Percentiles rank a stretch among this genome's conserved stretches.
Evolutionary conservation across 441 rosid species (phyloP).

Genomic region (Bruguiera hainesii): DNA sequence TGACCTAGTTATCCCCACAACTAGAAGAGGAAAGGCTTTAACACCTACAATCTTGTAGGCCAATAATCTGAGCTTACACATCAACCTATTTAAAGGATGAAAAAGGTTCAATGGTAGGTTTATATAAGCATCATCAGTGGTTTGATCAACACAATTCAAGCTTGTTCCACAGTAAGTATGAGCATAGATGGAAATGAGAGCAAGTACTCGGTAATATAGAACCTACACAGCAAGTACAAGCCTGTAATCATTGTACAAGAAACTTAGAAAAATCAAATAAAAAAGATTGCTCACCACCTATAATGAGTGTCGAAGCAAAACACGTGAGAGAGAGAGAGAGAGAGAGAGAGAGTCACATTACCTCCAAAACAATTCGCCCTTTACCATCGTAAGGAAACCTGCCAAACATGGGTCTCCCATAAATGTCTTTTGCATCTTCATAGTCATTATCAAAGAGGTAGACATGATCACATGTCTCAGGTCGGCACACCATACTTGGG

Average conservation of each 20-base stretch:
- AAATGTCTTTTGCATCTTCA: slow-evolving; percentile 85
- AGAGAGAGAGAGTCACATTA: slow-evolving; percentile 17
- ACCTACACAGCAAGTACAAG: no score
- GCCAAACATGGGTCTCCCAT: slow-evolving; percentile 67
- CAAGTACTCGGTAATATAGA: slow-evolving; percentile 10
- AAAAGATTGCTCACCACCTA: no score
- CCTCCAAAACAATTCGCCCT: slow-evolving; percentile 85
- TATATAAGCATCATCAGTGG: neutral
- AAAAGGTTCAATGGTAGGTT: neutral
- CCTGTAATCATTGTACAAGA: no score
- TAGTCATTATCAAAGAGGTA: slow-evolving; percentile 92
- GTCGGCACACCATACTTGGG: slow-evolving; percentile 53
- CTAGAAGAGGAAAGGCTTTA: neutral
- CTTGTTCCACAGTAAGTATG: neutral
- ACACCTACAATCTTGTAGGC: neutral
- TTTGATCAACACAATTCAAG: neutral
- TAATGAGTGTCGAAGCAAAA: no score
- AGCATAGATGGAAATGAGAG: neutral
- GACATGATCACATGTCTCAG: slow-evolving; percentile 85
- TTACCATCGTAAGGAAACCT: slow-evolving; percentile 88
- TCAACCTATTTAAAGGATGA: no score
- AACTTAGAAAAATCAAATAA: no score
- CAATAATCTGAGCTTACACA: neutral
- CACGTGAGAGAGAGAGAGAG: neutral
- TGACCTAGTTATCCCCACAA: neutral